Conservation (phyloP, 2,329 filamentous ascomycete species). For the Aspergillus japonicus region DNA sequence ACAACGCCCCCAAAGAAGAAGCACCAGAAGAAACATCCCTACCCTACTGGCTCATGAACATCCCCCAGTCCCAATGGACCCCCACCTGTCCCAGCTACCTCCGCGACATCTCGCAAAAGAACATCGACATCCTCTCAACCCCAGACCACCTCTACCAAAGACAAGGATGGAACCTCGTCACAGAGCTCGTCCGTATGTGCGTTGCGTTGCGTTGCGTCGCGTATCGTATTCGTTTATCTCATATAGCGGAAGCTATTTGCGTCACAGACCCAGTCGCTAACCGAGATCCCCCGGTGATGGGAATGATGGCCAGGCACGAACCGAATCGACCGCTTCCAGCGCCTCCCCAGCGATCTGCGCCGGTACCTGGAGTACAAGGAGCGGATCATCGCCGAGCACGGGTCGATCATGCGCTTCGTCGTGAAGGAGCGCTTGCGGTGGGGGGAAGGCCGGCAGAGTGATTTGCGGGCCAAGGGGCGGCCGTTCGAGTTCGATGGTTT, state of each 20-base stretch:
- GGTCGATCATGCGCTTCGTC: constrained; percentile 76
- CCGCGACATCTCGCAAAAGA: constrained; percentile 62
- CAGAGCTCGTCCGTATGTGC: constrained; percentile 55
- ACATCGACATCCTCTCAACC: constrained; percentile 67
- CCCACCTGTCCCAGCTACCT: constrained; percentile 71
- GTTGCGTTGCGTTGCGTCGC: background rate
- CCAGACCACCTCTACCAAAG: constrained; percentile 64
- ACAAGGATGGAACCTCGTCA: constrained; percentile 69
- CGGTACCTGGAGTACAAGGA: constrained; percentile 71
- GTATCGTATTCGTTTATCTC: background rate
- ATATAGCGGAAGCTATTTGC: too few relatives aligned
- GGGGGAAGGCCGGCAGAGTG: constrained; percentile 48
- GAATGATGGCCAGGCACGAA: constrained; percentile 53
- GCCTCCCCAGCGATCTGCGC: constrained; percentile 73
- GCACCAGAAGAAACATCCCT: constrained; percentile 18
- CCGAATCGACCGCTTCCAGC: constrained; percentile 72
- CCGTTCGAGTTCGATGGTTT: constrained; percentile 40
- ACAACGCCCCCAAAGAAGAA: background rate
- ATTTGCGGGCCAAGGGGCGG: constrained; percentile 29
- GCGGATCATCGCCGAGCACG: constrained; percentile 64
- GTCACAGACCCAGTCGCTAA: background rate
- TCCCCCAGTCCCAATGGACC: constrained; percentile 62
- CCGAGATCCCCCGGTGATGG: too few relatives aligned
- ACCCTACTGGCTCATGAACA: constrained; percentile 82
- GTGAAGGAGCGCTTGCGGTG: constrained; percentile 69